Percentiles rank a stretch among this genome's conserved stretches.
Conservation (phyloP, 257 asterid species). For the Solanum piurae region DNA sequence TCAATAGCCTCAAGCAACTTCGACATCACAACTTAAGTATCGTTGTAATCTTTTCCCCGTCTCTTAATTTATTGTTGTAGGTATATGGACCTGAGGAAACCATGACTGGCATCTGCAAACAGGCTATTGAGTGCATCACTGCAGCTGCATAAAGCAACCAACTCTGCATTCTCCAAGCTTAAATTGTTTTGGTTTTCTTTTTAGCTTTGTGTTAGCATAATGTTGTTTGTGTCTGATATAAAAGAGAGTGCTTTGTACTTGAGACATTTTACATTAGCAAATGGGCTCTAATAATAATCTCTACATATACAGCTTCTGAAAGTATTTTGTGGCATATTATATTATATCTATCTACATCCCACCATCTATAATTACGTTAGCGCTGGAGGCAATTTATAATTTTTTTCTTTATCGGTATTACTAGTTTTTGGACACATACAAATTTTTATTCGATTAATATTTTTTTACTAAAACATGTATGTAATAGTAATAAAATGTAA, state of each 20-base stretch:
- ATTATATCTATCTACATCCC: background rate
- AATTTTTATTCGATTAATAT: too few species aligned
- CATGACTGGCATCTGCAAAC: slow-evolving; percentile 95
- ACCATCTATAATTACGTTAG: too few species aligned
- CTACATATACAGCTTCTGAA: background rate
- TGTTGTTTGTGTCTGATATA: background rate
- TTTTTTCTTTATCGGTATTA: too few species aligned
- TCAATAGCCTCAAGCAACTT: background rate
- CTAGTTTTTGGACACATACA: too few species aligned
- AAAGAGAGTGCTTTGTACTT: background rate
- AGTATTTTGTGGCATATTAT: background rate
- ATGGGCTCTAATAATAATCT: background rate
- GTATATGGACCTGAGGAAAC: slow-evolving; percentile 96
- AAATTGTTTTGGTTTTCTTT: background rate
- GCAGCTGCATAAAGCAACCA: slow-evolving; percentile 58
- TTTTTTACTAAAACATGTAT: too few species aligned
- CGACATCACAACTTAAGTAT: background rate
- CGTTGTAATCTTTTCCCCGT: background rate
- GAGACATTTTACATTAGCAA: background rate
- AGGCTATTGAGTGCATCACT: slow-evolving; percentile 89
- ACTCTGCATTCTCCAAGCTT: background rate
- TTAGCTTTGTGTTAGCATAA: background rate
- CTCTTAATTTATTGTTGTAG: slow-evolving; percentile 11
- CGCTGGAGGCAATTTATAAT: background rate
- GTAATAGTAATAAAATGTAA: too few species aligned